phyloP scores from a whole-genome alignment of 2,329 filamentous ascomycete species.

The Cercospora sesami region DNA sequence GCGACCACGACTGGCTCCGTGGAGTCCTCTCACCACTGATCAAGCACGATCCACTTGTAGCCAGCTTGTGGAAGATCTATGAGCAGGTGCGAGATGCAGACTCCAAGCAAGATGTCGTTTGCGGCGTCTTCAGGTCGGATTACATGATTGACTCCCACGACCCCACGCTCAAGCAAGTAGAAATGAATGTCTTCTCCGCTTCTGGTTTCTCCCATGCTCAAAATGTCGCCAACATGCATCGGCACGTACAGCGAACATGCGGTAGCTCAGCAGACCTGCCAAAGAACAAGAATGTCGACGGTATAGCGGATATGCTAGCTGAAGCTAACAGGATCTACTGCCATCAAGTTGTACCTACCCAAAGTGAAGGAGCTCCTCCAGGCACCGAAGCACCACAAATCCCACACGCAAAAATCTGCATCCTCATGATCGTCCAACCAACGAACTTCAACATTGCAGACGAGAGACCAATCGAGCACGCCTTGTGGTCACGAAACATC shows the following conservation, averaged over 20 bases:
- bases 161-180: conserved; percentile 46
- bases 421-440: conserved; percentile 49
- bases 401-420: conserved; percentile 25
- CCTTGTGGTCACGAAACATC: conserved; percentile 41
- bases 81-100: conserved; percentile 37
- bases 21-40: conserved; percentile 38
- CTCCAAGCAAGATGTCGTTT: conserved; percentile 37
- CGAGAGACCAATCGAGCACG: conserved; percentile 50
- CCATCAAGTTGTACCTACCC: conserved; percentile 10
- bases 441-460: conserved; percentile 50
- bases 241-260: conserved; percentile 33
- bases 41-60: conserved; percentile 39
- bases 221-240: conserved; percentile 46
- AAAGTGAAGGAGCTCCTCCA: neutral
- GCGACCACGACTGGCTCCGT: conserved; percentile 44
- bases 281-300: conserved; percentile 37
- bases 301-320: conserved; percentile 37
- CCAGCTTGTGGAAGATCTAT: conserved; percentile 44
- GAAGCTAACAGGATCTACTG: conserved; percentile 41
- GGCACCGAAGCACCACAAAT: neutral
- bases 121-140: conserved; percentile 48
- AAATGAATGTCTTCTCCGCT: conserved; percentile 49
- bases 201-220: conserved; percentile 46
- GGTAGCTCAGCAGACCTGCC: conserved; percentile 32
- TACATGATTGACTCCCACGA: conserved; percentile 44